Conservation (phyloP, 352 stramenopile species). For the Blastocystis sp. region DNA sequence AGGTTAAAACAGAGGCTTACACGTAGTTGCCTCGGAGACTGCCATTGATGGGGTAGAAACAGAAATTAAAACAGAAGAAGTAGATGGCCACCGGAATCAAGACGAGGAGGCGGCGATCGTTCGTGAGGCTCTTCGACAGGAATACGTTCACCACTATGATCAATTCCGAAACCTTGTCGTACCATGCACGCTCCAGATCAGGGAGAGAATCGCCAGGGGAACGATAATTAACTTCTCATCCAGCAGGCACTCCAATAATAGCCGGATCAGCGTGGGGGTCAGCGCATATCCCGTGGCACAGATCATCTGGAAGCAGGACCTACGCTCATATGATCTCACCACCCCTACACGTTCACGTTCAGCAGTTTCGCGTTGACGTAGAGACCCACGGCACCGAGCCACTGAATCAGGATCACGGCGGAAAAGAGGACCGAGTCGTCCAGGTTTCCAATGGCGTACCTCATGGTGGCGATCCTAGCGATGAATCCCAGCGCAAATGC, state of each 20-base stretch:
- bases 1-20: too few species aligned
- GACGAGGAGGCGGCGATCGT: background rate
- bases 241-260: background rate
- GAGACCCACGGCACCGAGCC: background rate
- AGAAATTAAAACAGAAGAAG: background rate
- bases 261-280: background rate
- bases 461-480: background rate
- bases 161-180: background rate
- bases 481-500: background rate
- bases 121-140: background rate
- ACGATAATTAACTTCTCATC: background rate
- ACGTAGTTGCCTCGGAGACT: too few species aligned
- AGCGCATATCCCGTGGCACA: conserved; percentile 21
- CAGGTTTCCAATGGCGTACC: background rate
- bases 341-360: conserved; percentile 8
- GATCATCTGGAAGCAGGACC: conserved; percentile 23
- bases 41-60: background rate
- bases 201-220: background rate
- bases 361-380: conserved; percentile 21
- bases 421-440: conserved; percentile 6
- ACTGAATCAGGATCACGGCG: background rate
- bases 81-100: background rate
- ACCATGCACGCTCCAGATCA: background rate
- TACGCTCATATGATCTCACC: background rate
- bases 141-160: background rate